A percentile compares a stretch with the other conserved stretches of the same genome.
These are phyloP conservation scores for Excoecaria agallocha DNA, from an alignment of 345 rosid genomes.

Conservation along the genomic window DNA sequence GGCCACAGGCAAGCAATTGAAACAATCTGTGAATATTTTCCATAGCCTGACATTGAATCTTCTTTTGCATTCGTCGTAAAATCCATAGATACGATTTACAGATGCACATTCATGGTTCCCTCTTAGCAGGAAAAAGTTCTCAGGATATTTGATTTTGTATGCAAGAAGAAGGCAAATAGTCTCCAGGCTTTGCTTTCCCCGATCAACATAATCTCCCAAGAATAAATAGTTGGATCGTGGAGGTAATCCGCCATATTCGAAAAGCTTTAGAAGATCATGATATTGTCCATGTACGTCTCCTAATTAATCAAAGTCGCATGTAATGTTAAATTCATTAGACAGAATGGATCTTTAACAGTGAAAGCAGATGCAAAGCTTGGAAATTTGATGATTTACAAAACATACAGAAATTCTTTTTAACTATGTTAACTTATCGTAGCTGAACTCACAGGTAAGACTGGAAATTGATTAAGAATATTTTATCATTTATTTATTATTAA, in stretches of 20 bases:
- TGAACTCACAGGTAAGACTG: too few relatives aligned
- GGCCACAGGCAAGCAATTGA: conserved; percentile 32
- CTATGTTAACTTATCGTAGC: too few relatives aligned
- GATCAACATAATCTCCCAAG: conserved; percentile 33
- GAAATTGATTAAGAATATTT: too few relatives aligned
- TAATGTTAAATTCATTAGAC: background rate
- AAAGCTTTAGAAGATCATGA: conserved; percentile 27
- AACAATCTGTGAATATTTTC: conserved; percentile 33
- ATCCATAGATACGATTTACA: conserved; percentile 30
- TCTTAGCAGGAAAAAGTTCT: conserved; percentile 26
- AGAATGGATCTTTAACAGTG: background rate
- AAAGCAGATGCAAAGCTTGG: background rate
- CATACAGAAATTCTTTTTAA: background rate
- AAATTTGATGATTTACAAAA: background rate
- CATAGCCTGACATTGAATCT: conserved; percentile 31
- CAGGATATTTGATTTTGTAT: conserved; percentile 28
- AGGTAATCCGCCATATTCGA: conserved; percentile 29
- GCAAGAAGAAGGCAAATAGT: conserved; percentile 34
- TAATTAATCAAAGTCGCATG: background rate
- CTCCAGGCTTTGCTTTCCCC: conserved; percentile 35
- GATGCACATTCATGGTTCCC: conserved; percentile 38
- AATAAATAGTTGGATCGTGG: conserved; percentile 30
- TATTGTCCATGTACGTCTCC: conserved; percentile 36
- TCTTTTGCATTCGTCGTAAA: conserved; percentile 33
- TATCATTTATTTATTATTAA: too few relatives aligned